A percentile compares a stretch with the other conserved stretches of the same genome.
Evolutionary conservation across 768 basidiomycete species (phyloP).

Genomic region (Pleurotus eryngii): DNA sequence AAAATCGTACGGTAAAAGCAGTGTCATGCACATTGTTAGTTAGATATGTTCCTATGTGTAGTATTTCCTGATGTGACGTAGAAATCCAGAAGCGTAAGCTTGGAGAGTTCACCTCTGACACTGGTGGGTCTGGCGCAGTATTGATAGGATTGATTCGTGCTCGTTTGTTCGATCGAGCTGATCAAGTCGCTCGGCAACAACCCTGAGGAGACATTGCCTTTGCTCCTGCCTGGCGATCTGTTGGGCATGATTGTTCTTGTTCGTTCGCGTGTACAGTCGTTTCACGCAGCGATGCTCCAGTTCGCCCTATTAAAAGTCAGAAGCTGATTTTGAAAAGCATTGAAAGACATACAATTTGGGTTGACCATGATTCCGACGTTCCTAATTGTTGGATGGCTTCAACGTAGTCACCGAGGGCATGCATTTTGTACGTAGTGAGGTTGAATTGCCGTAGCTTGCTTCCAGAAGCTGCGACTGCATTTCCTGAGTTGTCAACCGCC

Average conservation of each 20-base stretch:
- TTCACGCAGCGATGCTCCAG: slow-evolving; percentile 34
- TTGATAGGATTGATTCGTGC: slow-evolving; percentile 20
- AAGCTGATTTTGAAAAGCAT: background rate
- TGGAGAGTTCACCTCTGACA: slow-evolving; percentile 2
- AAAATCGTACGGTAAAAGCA: slow-evolving; percentile 11
- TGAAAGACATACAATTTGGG: slow-evolving; percentile 22
- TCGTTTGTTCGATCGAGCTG: background rate
- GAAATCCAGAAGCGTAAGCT: slow-evolving; percentile 4
- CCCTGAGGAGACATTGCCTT: slow-evolving; percentile 5
- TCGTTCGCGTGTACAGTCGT: slow-evolving; percentile 26
- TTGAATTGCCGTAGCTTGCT: slow-evolving; percentile 13
- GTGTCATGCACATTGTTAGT: slow-evolving; percentile 13
- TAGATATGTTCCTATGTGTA: slow-evolving; percentile 8
- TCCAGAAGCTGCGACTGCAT: background rate
- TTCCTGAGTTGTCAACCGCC: background rate
- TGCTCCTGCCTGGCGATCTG: slow-evolving; percentile 22
- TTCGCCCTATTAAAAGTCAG: slow-evolving; percentile 27
- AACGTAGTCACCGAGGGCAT: slow-evolving; percentile 24
- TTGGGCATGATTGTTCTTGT: slow-evolving; percentile 22
- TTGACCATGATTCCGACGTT: slow-evolving; percentile 28
- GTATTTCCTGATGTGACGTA: slow-evolving; percentile 15
- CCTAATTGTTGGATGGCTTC: slow-evolving; percentile 18
- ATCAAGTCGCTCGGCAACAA: too few relatives aligned
- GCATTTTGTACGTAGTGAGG: slow-evolving; percentile 26
- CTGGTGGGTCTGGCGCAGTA: background rate